phyloP scores from a whole-genome alignment of 2,329 filamentous ascomycete genomes.

The Amylocarpus encephaloides region DNA sequence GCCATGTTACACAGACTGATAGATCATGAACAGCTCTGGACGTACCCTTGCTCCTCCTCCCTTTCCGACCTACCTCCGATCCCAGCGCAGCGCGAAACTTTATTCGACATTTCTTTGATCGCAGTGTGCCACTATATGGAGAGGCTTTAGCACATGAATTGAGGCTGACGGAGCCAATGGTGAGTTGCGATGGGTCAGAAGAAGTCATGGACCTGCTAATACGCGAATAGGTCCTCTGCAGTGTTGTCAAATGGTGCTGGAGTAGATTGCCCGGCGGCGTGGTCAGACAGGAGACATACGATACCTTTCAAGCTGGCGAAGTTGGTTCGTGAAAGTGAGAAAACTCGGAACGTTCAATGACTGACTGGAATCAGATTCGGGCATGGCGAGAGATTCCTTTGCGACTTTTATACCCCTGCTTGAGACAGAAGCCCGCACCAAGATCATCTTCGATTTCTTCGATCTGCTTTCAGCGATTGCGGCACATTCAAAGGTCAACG shows the following conservation, averaged over 20 bases:
- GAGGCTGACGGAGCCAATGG: slow-evolving; percentile 89
- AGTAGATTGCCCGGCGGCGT: slow-evolving; percentile 83
- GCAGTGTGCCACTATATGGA: slow-evolving; percentile 54
- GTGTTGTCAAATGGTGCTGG: slow-evolving; percentile 98
- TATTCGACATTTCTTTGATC: slow-evolving; percentile 84
- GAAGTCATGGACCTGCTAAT: slow-evolving; percentile 21
- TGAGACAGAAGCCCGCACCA: slow-evolving; percentile 75
- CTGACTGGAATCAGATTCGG: slow-evolving; percentile 60
- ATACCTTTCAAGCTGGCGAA: slow-evolving; percentile 91
- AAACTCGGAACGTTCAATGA: neutral
- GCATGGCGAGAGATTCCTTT: slow-evolving; percentile 87
- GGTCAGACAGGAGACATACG: slow-evolving; percentile 95
- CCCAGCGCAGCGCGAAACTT: slow-evolving; percentile 88
- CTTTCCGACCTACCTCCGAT: slow-evolving; percentile 89
- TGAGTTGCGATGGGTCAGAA: slow-evolving; percentile 39
- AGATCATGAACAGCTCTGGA: slow-evolving; percentile 60
- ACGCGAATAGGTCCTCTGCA: slow-evolving; percentile 70
- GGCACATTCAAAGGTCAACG: slow-evolving; percentile 88
- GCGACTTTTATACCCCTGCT: slow-evolving; percentile 94
- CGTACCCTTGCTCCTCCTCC: slow-evolving; percentile 85
- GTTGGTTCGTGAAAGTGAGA: slow-evolving; percentile 52
- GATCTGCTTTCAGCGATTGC: slow-evolving; percentile 86
- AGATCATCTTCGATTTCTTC: slow-evolving; percentile 95
- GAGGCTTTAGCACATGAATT: slow-evolving; percentile 76
- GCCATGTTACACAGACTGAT: slow-evolving; percentile 23